A percentile compares a stretch with the other conserved stretches of the same genome.
Conservation (phyloP, 2,329 filamentous ascomycete genomes). For the Epichloe elymi region DNA sequence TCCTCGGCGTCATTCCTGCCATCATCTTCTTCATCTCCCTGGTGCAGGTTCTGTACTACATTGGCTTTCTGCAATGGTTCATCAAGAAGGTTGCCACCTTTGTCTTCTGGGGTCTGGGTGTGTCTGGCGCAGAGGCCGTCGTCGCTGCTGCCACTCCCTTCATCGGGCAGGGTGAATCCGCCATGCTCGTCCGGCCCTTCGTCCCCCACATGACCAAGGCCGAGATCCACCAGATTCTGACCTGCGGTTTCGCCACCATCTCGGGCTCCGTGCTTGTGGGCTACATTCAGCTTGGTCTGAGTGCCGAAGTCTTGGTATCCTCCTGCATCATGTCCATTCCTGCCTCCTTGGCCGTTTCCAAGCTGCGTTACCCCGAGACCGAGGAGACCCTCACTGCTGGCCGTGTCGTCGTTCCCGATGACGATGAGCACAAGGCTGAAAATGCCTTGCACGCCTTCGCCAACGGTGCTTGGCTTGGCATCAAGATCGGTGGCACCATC, state of each 20-base stretch:
- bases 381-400: slow-evolving; percentile 78
- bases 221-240: slow-evolving; percentile 88
- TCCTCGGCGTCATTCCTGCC: slow-evolving; percentile 68
- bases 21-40: slow-evolving; percentile 94
- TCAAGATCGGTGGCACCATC: slow-evolving; percentile 81
- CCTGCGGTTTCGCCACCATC: slow-evolving; percentile 84
- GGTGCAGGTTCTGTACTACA: slow-evolving; percentile 77
- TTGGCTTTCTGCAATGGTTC: slow-evolving; percentile 77
- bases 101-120: slow-evolving; percentile 80
- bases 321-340: slow-evolving; percentile 95
- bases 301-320: slow-evolving; percentile 73
- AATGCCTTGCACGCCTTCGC: slow-evolving; percentile 79
- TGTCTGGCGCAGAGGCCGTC: slow-evolving; percentile 86
- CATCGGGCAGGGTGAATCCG: slow-evolving; percentile 87
- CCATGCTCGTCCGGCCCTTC: slow-evolving; percentile 83
- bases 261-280: slow-evolving; percentile 76
- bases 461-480: slow-evolving; percentile 71
- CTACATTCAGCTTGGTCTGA: slow-evolving; percentile 74
- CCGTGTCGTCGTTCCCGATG: slow-evolving; percentile 66
- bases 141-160: slow-evolving; percentile 88
- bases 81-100: slow-evolving; percentile 76
- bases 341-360: slow-evolving; percentile 76
- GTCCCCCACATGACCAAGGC: slow-evolving; percentile 73
- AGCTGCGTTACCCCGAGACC: slow-evolving; percentile 78
- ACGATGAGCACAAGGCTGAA: slow-evolving; percentile 59